phyloP scores from a whole-genome alignment of 2,329 filamentous ascomycete species.

The Aspergillus proliferans region DNA sequence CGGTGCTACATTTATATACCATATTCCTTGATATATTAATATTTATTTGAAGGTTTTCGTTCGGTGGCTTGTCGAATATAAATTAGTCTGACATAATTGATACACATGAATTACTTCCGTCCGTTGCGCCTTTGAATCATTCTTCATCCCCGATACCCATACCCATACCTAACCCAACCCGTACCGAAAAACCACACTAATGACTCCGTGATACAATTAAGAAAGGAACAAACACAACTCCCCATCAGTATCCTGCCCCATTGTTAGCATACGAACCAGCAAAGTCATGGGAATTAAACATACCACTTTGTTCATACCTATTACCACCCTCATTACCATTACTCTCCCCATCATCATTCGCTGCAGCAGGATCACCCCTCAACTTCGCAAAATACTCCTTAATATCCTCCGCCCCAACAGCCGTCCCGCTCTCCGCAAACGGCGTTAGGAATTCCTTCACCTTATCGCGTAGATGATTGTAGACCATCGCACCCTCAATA shows the following conservation, averaged over 20 bases:
- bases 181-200: too few species aligned
- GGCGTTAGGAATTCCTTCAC: conserved; percentile 92
- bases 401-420: conserved; percentile 90
- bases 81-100: too few species aligned
- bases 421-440: conserved; percentile 83
- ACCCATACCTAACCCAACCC: too few species aligned
- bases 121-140: too few species aligned
- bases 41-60: too few species aligned
- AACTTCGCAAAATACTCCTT: conserved; percentile 94
- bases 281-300: conserved; percentile 8
- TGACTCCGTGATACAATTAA: background rate
- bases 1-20: background rate
- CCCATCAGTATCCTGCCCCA: background rate
- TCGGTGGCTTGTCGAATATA: too few species aligned
- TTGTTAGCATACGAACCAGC: background rate
- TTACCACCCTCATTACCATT: conserved; percentile 25
- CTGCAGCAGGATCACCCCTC: conserved; percentile 61
- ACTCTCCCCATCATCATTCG: conserved; percentile 23
- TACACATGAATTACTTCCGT: too few species aligned
- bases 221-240: background rate
- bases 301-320: conserved; percentile 44
- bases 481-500: conserved; percentile 96
- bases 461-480: conserved; percentile 91
- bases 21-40: too few species aligned
- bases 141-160: too few species aligned